Evolutionary conservation across 345 rosid genomes (phyloP).

Genomic region (Arabidopsis suecica): DNA sequence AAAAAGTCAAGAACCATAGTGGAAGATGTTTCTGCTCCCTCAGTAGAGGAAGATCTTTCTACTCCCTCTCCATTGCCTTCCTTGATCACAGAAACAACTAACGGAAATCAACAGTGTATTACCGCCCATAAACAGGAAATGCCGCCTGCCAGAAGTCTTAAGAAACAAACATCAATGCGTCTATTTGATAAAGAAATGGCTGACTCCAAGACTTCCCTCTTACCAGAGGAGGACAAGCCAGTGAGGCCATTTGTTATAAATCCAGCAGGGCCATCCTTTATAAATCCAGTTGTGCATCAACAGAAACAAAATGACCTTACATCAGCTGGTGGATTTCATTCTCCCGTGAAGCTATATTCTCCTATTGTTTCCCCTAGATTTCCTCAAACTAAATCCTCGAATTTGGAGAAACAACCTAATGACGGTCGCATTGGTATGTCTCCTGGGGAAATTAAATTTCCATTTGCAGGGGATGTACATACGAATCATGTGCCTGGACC

Average conservation of each 20-base stretch:
- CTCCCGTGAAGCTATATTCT: constrained; percentile 51
- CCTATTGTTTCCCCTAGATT: constrained; percentile 50
- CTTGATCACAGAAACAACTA: constrained; percentile 43
- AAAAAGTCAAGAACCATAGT: constrained; percentile 71
- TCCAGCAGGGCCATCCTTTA: constrained; percentile 40
- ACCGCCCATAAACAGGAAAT: constrained; percentile 42
- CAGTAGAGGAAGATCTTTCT: constrained; percentile 61
- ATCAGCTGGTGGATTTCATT: constrained; percentile 42
- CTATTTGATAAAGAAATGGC: constrained; percentile 57
- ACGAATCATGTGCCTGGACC: constrained; percentile 47
- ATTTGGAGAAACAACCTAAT: constrained; percentile 46
- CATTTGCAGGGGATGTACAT: constrained; percentile 47
- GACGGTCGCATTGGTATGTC: constrained; percentile 41
- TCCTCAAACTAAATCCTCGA: constrained; percentile 45
- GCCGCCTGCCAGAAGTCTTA: constrained; percentile 45
- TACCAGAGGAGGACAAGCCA: constrained; percentile 48
- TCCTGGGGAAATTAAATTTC: constrained; percentile 46
- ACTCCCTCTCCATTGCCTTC: constrained; percentile 45
- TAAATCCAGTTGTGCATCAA: constrained; percentile 45
- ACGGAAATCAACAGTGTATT: constrained; percentile 44
- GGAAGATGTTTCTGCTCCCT: constrained; percentile 64
- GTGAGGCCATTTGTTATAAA: constrained; percentile 42
- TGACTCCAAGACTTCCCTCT: constrained; percentile 46
- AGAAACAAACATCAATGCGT: constrained; percentile 44
- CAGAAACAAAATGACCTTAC: constrained; percentile 44